These are phyloP conservation scores for Pleurotus sapidus DNA, from an alignment of 768 basidiomycete genomes.

Conservation along the genomic window DNA sequence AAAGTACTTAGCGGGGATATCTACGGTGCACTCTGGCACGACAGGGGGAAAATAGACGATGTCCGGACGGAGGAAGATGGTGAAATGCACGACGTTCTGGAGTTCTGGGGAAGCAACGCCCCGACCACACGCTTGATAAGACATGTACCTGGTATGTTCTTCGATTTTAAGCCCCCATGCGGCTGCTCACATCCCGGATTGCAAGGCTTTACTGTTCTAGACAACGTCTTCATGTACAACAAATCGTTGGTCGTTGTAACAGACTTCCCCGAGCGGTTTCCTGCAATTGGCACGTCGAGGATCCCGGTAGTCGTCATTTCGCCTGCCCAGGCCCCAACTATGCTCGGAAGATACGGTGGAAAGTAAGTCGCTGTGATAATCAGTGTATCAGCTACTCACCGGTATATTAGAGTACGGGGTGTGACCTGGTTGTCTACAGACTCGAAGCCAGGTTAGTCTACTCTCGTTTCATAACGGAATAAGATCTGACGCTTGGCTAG, in stretches of 20 bases:
- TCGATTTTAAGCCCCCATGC: not conserved
- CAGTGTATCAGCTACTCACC: not conserved
- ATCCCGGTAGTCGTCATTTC: conserved; percentile 53
- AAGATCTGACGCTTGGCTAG: conserved; percentile 22
- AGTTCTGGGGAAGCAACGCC: conserved; percentile 52
- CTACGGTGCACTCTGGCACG: conserved; percentile 5
- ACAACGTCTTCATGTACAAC: conserved; percentile 75
- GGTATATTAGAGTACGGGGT: conserved; percentile 51
- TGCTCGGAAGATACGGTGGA: conserved; percentile 52
- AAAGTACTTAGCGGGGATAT: conserved; percentile 28
- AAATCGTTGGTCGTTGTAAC: conserved; percentile 74
- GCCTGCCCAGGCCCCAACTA: conserved; percentile 39
- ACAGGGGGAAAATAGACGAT: conserved; percentile 25
- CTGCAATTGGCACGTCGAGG: conserved; percentile 49
- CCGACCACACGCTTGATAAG: conserved; percentile 56
- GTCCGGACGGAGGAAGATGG: conserved; percentile 23
- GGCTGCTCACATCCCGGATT: not conserved
- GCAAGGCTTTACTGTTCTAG: conserved; percentile 79
- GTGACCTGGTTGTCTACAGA: conserved; percentile 68
- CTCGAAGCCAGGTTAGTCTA: conserved; percentile 41
- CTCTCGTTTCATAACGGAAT: not conserved
- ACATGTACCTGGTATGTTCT: conserved; percentile 60
- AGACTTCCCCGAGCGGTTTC: conserved; percentile 61
- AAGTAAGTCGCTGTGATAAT: conserved; percentile 31
- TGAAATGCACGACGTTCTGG: conserved; percentile 51